These are phyloP conservation scores for Proliferodiscus dingleyae DNA, from an alignment of 2,329 filamentous ascomycete genomes.

Conservation along the genomic window DNA sequence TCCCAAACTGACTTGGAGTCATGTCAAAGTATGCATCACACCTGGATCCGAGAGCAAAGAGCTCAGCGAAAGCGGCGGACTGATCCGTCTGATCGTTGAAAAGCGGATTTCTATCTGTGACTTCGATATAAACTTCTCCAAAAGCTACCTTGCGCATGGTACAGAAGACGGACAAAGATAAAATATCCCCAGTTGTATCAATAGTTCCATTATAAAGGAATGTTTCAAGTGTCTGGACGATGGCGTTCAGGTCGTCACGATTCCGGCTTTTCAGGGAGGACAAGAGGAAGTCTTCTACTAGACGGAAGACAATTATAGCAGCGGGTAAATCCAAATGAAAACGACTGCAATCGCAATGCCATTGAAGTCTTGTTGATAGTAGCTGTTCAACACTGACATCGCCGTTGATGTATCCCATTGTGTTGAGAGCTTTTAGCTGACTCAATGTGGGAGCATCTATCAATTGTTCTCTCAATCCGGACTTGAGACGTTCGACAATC, in stretches of 20 bases:
- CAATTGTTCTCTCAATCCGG: conserved; percentile 33
- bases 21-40: conserved; percentile 60
- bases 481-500: conserved; percentile 29
- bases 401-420: conserved; percentile 36
- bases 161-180: conserved; percentile 53
- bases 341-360: conserved; percentile 37
- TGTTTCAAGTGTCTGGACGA: conserved; percentile 3
- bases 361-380: conserved; percentile 35
- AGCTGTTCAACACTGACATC: conserved; percentile 32
- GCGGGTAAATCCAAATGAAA: conserved; percentile 29
- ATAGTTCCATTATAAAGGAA: conserved; percentile 21
- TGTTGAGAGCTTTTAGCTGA: conserved; percentile 37
- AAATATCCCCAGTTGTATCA: conserved; percentile 48
- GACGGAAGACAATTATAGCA: conserved; percentile 36
- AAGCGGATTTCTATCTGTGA: conserved; percentile 56
- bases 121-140: conserved; percentile 59
- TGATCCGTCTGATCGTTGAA: conserved; percentile 58
- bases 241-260: conserved; percentile 6
- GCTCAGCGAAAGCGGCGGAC: conserved; percentile 58
- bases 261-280: conserved; percentile 9
- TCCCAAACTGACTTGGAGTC: conserved; percentile 43
- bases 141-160: conserved; percentile 51
- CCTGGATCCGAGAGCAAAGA: conserved; percentile 58
- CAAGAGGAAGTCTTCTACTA: conserved; percentile 27
- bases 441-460: conserved; percentile 34